Conservation (phyloP, 805 yeast species). For the Grigorovia transvaalensis region DNA sequence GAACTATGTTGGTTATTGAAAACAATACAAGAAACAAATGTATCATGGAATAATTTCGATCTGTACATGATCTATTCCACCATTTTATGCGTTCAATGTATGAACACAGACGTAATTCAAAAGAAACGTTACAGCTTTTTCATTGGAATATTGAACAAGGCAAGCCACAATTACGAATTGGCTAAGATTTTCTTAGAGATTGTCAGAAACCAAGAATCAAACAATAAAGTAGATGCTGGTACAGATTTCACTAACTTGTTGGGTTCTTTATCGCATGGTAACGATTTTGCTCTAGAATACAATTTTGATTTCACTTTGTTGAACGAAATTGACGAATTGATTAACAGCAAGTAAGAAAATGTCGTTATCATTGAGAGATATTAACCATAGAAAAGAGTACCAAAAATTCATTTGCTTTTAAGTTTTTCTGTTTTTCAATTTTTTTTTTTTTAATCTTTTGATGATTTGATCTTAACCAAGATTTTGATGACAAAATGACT, state of each 20-base stretch:
- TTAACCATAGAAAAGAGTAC: no score
- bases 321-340: constrained; percentile 23
- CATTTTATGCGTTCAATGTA: constrained; percentile 21
- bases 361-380: no score
- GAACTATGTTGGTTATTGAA: constrained; percentile 15
- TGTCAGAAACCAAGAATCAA: constrained; percentile 2
- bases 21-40: constrained; percentile 13
- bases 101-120: constrained; percentile 16
- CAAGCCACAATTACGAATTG: constrained; percentile 19
- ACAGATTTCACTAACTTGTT: constrained; percentile 17
- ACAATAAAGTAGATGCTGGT: constrained; percentile 10
- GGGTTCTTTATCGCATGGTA: constrained; percentile 22
- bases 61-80: constrained; percentile 23
- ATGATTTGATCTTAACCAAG: not conserved
- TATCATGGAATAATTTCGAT: constrained; percentile 16
- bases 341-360: constrained; percentile 7
- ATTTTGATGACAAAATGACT: not conserved
- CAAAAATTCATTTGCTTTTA: no score
- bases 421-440: no score
- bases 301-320: constrained; percentile 24
- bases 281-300: constrained; percentile 23
- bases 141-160: constrained; percentile 12
- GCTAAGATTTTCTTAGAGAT: constrained; percentile 21
- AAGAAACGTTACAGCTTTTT: constrained; percentile 10
- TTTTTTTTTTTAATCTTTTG: no score